Base-by-base conservation (phyloP, 2,329 filamentous ascomycete species). In the Aspergillus sp. region DNA sequence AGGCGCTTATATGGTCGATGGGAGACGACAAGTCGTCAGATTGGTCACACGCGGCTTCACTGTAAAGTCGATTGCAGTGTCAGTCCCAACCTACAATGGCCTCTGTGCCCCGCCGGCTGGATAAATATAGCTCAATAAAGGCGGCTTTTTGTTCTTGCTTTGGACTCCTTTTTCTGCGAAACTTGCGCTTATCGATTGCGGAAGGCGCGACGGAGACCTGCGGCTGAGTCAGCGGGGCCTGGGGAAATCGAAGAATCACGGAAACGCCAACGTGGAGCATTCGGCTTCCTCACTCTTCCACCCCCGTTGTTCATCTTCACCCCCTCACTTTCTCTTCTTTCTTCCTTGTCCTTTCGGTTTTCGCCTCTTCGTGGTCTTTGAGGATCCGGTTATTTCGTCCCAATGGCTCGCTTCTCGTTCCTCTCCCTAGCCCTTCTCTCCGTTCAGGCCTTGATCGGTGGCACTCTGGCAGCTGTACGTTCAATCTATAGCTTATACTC, bases 321-420 rank as follows among this genome's bases (percentile, higher is more conserved):
- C 51, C 43, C 59, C 30, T 49, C 54, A 50, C 47, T 52, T 48
- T 41, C 31, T 57, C 56, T 51, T 51, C 48, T 47, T 63, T 60
- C 54, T 45, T 48, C 49, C 58, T 61, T 60, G 64, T 63, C 49
- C 69, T 64, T 64, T 63, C 49, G 57, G 65, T 64, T 55, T 59
- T 59, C 61, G 46, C 57, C 60, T 61, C 47, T 54, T 2, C 60
- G 54, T 62, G 59, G 46, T 59, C 41, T 51, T 64, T 48, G 19
- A 51, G 64, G 55, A 48, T 31, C 45, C 30, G 31, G 54, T 45
- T 7, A 43, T 58, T 55, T 43, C 38, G 38, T 61, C 77, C 82
- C 76, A 75, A 95, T 95, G 91, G 87, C 89, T 80, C 87, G 85
- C 74, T 84, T 91, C 79, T 89, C 88, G 80, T 84, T 91, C 72